Conservation (phyloP, 495 filamentous ascomycete genomes). For the Talaromyces thailandensis region DNA sequence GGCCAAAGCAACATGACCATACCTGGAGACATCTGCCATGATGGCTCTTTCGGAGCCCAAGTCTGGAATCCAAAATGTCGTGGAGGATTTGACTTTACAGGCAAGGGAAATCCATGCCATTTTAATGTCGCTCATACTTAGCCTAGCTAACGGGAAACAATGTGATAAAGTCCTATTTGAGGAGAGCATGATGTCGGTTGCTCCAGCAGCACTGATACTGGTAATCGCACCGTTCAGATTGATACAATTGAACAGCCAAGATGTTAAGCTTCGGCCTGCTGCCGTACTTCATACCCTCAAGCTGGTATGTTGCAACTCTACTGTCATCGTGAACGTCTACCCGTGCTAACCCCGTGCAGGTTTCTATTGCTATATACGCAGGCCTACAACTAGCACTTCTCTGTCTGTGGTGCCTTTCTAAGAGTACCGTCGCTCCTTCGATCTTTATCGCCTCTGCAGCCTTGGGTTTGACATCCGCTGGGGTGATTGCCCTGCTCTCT, state of each 20-base stretch:
- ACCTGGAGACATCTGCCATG: neutral
- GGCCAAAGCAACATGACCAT: neutral
- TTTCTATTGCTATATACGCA: too few relatives aligned
- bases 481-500: neutral
- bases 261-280: too few relatives aligned
- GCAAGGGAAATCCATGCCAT: neutral
- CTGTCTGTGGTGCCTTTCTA: too few relatives aligned
- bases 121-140: neutral
- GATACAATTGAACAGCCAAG: neutral
- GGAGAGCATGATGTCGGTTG: neutral
- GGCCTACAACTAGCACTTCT: too few relatives aligned
- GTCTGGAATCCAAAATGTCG: neutral
- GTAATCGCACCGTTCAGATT: neutral
- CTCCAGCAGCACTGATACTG: neutral
- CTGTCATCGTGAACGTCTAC: too few relatives aligned
- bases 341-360: too few relatives aligned
- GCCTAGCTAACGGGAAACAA: neutral
- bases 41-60: neutral
- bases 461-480: slow-evolving; percentile 1
- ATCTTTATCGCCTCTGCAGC: too few relatives aligned
- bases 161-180: neutral
- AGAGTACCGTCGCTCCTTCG: too few relatives aligned
- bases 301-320: too few relatives aligned
- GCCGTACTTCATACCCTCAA: too few relatives aligned
- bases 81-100: neutral